Base-by-base conservation (phyloP, 2,329 filamentous ascomycete genomes). In the Paecilomyces fulvus region DNA sequence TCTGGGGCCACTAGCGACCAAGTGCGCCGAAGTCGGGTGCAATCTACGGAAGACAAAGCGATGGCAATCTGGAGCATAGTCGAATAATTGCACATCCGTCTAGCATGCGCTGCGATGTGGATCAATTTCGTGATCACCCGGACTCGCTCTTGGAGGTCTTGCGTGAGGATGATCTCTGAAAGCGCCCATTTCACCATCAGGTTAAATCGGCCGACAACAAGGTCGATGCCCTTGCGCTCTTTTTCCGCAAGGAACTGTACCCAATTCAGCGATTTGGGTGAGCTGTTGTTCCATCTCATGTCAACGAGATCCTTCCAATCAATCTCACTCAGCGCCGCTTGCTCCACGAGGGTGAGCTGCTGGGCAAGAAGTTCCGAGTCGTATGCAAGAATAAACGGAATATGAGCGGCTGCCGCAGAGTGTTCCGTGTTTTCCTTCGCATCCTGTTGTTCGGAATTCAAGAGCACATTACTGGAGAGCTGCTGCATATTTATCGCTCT, bases 261-360 rank as follows among this genome's bases (percentile, higher is more conserved):
- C 84, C 84, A 87, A 63, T 83, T 80, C 14, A 76, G 70, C 17
- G 80, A 76, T 21, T 74, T 70, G 6, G 77, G 77, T 2, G 79
- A 78, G 2, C 76, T 77, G 56, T 79, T 82, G 63, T 80, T 81
- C 83, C 83, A 86, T 59, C 77, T 79, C 72, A 86, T 79, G 53
- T 84, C 81, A 53, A 87, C 82, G 30, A 87, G 71, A 60, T 86
- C 84, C 62, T 80, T 82, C 84, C 84, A 87, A 63, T 86, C 83
- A 55, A 87, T 80, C 62, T 86, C 84, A 58, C 83, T 83, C 25
- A 87, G 69, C 1, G 83, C 84, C 54, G 84, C 83, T 68, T 85
- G 84, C 64, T 87, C 84, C 49, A 87, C 79, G 58, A 87, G 73
- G 1, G 83, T 86, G 57, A 87, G 77, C 64, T 87, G 84, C 64